These are phyloP conservation scores for Phytopythium chamaehyphon DNA, from an alignment of 352 stramenopile species.

Conservation along the genomic window DNA sequence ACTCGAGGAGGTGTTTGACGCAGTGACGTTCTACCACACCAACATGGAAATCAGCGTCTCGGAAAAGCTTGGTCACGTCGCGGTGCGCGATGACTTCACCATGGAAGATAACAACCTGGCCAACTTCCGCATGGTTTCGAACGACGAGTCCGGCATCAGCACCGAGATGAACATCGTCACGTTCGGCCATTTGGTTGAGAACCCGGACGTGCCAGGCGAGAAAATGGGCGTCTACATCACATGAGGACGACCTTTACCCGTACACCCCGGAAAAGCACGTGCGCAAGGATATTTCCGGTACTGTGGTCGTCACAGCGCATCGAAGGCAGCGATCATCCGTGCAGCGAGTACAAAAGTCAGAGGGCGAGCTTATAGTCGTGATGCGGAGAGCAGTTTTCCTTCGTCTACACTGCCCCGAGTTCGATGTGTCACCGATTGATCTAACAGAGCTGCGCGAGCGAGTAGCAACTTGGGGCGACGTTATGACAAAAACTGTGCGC, in stretches of 20 bases:
- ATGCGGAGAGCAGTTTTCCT: slow-evolving; percentile 13
- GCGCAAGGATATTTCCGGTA: slow-evolving; percentile 28
- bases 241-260: slow-evolving; percentile 10
- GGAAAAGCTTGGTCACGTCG: slow-evolving; percentile 26
- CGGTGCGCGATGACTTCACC: slow-evolving; percentile 26
- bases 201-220: slow-evolving; percentile 8
- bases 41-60: slow-evolving; percentile 48
- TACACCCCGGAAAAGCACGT: slow-evolving; percentile 13
- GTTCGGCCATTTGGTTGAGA: slow-evolving; percentile 19
- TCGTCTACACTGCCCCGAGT: slow-evolving; percentile 12
- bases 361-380: slow-evolving; percentile 18
- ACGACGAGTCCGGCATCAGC: slow-evolving; percentile 10
- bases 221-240: slow-evolving; percentile 16
- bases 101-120: slow-evolving; percentile 13
- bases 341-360: no score
- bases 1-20: slow-evolving; percentile 31
- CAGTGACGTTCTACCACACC: slow-evolving; percentile 25
- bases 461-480: slow-evolving; percentile 14
- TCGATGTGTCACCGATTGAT: slow-evolving; percentile 6
- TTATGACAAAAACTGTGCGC: slow-evolving; percentile 20
- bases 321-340: no score
- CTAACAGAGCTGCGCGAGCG: slow-evolving; percentile 13
- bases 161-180: slow-evolving; percentile 21
- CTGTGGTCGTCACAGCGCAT: slow-evolving; percentile 18
- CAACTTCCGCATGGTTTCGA: slow-evolving; percentile 22